Percentiles rank a stretch among this genome's conserved stretches.
Evolutionary conservation across 495 filamentous ascomycete genomes (phyloP).

Genomic region (Tuber microsphaerosporum): DNA sequence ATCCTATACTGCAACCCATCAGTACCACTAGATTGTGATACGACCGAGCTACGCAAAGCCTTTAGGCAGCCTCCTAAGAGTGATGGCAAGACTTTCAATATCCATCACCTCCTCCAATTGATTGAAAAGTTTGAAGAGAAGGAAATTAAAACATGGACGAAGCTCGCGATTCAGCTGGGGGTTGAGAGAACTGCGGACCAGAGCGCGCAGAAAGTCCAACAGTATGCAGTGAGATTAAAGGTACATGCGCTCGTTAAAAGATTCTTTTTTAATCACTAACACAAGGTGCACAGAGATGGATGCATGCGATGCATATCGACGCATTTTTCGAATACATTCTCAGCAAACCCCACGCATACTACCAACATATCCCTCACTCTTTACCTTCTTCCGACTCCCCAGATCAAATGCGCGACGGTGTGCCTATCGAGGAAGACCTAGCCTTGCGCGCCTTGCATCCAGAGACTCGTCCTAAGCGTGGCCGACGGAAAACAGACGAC

Average conservation of each 20-base stretch:
- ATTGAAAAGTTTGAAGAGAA: conserved; percentile 75
- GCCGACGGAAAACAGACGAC: conserved; percentile 74
- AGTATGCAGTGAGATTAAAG: conserved; percentile 92
- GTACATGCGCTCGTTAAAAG: conserved; percentile 47
- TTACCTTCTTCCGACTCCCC: conserved; percentile 45
- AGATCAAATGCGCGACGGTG: conserved; percentile 70
- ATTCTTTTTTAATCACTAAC: conserved; percentile 10
- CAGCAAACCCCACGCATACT: conserved; percentile 73
- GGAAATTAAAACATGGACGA: conserved; percentile 94
- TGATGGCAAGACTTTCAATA: conserved; percentile 85
- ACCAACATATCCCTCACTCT: conserved; percentile 64
- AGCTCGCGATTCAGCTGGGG: conserved; percentile 79
- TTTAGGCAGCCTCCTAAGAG: conserved; percentile 84
- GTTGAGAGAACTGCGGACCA: conserved; percentile 87
- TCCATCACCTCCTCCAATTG: conserved; percentile 71
- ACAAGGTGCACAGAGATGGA: conserved; percentile 64
- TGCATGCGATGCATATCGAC: conserved; percentile 96
- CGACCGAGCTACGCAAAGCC: conserved; percentile 64
- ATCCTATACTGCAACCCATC: conserved; percentile 87
- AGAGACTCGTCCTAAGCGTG: conserved; percentile 82
- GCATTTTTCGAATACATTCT: conserved; percentile 91
- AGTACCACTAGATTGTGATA: conserved; percentile 63
- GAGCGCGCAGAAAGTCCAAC: conserved; percentile 93
- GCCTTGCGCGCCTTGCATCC: conserved; percentile 83
- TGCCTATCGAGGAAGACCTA: conserved; percentile 83